These are phyloP conservation scores for Tetradesmus lagerheimii DNA, from an alignment of 139 green algal species.

Conservation along the genomic window DNA sequence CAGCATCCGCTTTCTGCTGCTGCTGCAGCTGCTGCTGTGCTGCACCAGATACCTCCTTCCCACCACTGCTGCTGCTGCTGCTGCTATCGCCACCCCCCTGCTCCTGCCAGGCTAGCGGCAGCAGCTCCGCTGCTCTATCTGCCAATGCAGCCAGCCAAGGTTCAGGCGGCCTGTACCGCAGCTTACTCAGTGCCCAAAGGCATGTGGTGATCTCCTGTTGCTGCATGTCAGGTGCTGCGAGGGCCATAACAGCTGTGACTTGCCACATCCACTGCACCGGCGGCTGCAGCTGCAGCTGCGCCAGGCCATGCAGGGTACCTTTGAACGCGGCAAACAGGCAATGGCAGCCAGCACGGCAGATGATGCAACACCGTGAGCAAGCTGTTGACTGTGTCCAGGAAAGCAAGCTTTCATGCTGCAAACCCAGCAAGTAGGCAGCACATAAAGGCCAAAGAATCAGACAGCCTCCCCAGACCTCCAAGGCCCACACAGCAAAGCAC, in stretches of 20 bases:
- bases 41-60: neutral
- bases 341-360: neutral
- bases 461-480: too few species aligned
- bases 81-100: neutral
- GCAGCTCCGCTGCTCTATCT: slow-evolving; percentile 2
- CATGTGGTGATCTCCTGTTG: slow-evolving; percentile 17
- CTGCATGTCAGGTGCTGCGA: neutral
- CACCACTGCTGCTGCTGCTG: slow-evolving; percentile 19
- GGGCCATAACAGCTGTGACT: neutral
- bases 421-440: too few species aligned
- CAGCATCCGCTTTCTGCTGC: neutral
- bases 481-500: too few species aligned
- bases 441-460: too few species aligned
- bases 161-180: slow-evolving; percentile 41
- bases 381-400: neutral
- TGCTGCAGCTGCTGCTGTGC: slow-evolving; percentile 21
- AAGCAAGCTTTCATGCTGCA: neutral
- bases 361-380: neutral
- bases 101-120: slow-evolving; percentile 22
- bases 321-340: neutral
- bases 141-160: slow-evolving; percentile 29
- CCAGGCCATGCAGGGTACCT: slow-evolving; percentile 24
- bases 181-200: slow-evolving; percentile 25
- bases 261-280: slow-evolving; percentile 47
- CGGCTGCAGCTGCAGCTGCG: slow-evolving; percentile 11